Conservation (phyloP, 805 yeast species). For the Candida pseudoglaebosa region DNA sequence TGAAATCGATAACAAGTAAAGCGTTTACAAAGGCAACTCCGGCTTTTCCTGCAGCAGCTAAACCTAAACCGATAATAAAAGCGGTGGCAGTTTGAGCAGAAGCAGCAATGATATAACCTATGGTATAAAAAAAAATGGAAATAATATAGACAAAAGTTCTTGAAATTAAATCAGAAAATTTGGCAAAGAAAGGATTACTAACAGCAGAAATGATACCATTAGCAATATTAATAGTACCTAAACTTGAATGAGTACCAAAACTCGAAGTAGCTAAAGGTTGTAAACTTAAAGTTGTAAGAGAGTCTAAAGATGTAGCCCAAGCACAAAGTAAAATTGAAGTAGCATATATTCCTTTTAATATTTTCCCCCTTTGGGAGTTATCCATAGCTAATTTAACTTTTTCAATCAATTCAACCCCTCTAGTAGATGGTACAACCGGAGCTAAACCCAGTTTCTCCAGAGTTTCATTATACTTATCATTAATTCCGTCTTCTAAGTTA, state of each 20-base stretch:
- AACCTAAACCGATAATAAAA: slow-evolving; percentile 19
- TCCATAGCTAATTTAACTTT: slow-evolving; percentile 16
- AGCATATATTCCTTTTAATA: slow-evolving; percentile 13
- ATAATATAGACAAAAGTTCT: slow-evolving; percentile 17
- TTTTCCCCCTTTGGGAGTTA: slow-evolving; percentile 10
- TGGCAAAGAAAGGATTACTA: slow-evolving; percentile 19
- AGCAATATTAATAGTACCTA: slow-evolving; percentile 19
- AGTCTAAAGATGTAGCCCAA: slow-evolving; percentile 26
- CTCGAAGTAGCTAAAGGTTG: slow-evolving; percentile 28
- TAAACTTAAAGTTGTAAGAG: slow-evolving; percentile 27
- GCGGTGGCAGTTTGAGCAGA: slow-evolving; percentile 17
- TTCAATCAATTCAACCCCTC: slow-evolving; percentile 24
- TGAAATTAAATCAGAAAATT: slow-evolving; percentile 18
- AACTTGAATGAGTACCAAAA: slow-evolving; percentile 16
- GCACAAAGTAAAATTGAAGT: slow-evolving; percentile 18
- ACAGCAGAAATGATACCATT: slow-evolving; percentile 18
- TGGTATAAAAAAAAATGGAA: slow-evolving; percentile 14
- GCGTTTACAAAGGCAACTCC: slow-evolving; percentile 17
- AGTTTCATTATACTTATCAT: too few species aligned
- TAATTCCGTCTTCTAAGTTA: too few species aligned
- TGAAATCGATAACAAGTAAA: slow-evolving; percentile 21
- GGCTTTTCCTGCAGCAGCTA: slow-evolving; percentile 17
- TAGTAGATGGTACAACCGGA: slow-evolving; percentile 5
- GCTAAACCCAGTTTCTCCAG: too few species aligned
- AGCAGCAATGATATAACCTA: slow-evolving; percentile 21